phyloP scores from a whole-genome alignment of 2,329 filamentous ascomycete species.

The Penicillium paneum region DNA sequence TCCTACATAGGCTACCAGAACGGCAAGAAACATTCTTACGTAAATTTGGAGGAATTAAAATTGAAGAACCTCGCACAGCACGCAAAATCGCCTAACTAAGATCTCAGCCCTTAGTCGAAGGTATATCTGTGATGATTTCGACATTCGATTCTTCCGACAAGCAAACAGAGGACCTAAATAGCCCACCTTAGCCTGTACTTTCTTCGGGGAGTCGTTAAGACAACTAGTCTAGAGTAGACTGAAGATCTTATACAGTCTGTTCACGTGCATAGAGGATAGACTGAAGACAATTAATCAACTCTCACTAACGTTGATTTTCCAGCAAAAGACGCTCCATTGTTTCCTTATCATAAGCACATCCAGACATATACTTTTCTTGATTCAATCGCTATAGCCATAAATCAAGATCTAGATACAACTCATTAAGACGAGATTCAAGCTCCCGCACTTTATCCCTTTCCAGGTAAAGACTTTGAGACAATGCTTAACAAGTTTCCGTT shows the following conservation, averaged over 20 bases:
- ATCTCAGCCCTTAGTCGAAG: neutral
- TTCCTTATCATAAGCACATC: neutral
- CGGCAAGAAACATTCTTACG: neutral
- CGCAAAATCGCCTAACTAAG: neutral
- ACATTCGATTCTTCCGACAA: neutral
- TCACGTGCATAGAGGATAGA: neutral
- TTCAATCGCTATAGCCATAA: neutral
- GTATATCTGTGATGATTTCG: neutral
- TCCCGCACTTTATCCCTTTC: neutral
- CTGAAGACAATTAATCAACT: neutral
- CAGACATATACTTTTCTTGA: neutral
- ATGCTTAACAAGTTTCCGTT: neutral
- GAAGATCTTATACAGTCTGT: neutral
- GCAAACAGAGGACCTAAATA: neutral
- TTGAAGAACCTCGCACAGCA: neutral
- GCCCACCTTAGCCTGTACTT: neutral
- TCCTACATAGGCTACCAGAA: neutral
- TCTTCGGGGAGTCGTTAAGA: neutral
- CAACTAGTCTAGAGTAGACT: neutral
- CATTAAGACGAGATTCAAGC: neutral
- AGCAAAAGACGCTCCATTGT: neutral
- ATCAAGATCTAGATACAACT: neutral
- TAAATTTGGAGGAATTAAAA: neutral
- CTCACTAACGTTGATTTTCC: neutral
- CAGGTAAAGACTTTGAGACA: neutral